Evolutionary conservation across 1,284 basidiomycete genomes (phyloP).

Genomic region (Neolentinus lepideus): DNA sequence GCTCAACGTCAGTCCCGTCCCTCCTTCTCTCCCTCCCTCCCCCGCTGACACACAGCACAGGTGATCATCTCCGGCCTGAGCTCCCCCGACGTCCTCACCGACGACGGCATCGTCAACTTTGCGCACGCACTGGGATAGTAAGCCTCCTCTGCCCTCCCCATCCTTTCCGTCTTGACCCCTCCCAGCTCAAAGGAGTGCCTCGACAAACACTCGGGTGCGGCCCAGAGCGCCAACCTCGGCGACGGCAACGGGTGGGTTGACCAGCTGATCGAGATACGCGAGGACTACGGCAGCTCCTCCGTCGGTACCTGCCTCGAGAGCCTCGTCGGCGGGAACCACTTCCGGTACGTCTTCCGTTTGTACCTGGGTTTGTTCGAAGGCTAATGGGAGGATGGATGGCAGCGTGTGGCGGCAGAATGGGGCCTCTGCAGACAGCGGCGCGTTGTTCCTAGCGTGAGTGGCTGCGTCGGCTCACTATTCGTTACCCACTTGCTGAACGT

Average conservation of each 20-base stretch:
- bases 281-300: slow-evolving; percentile 51
- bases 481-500: neutral
- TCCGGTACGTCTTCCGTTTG: slow-evolving; percentile 35
- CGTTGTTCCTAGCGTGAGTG: slow-evolving; percentile 64
- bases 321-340: slow-evolving; percentile 60
- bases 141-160: slow-evolving; percentile 16
- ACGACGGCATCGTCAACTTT: slow-evolving; percentile 50
- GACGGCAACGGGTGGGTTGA: slow-evolving; percentile 56
- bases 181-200: slow-evolving; percentile 65
- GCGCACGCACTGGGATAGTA: slow-evolving; percentile 59
- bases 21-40: neutral
- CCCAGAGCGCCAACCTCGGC: slow-evolving; percentile 64
- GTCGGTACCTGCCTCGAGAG: slow-evolving; percentile 60
- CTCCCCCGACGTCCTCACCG: slow-evolving; percentile 61
- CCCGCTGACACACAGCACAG: slow-evolving; percentile 38
- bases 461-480: neutral
- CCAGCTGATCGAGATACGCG: slow-evolving; percentile 61
- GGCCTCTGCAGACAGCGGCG: slow-evolving; percentile 44
- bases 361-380: neutral
- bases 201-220: slow-evolving; percentile 55
- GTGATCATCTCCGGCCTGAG: slow-evolving; percentile 57
- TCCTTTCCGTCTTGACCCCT: slow-evolving; percentile 3
- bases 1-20: slow-evolving; percentile 45
- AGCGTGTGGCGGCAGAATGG: slow-evolving; percentile 74
- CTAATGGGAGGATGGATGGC: no score